phyloP scores from a whole-genome alignment of 2,329 filamentous ascomycete species.

The Neocatenulostroma microsporum region DNA sequence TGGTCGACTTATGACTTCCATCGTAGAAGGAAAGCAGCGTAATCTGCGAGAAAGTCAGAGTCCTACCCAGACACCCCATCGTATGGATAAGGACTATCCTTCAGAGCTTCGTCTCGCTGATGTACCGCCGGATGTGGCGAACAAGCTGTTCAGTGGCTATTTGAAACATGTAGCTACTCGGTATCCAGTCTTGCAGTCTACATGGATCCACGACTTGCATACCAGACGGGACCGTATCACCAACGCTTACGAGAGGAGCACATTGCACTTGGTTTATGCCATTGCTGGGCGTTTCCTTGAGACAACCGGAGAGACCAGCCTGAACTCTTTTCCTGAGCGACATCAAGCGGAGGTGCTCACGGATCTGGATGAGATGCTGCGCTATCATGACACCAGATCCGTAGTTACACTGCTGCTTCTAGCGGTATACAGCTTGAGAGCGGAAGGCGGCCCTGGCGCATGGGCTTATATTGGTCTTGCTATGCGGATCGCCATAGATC shows the following conservation, averaged over 20 bases:
- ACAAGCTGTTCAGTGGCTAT: neutral
- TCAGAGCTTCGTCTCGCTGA: neutral
- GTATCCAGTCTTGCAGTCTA: neutral
- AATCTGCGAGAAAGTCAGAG: neutral
- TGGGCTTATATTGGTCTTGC: slow-evolving; percentile 31
- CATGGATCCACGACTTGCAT: neutral
- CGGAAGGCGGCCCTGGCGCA: slow-evolving; percentile 30
- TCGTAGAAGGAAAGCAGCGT: neutral
- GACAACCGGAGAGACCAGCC: slow-evolving; percentile 25
- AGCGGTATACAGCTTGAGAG: slow-evolving; percentile 29
- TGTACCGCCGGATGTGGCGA: neutral
- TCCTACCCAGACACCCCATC: neutral
- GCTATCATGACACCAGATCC: slow-evolving; percentile 24
- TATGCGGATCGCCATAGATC: slow-evolving; percentile 26
- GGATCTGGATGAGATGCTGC: slow-evolving; percentile 29
- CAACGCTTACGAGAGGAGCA: neutral
- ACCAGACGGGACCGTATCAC: no score
- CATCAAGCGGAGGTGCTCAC: slow-evolving; percentile 27
- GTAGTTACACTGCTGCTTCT: slow-evolving; percentile 30
- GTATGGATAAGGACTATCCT: neutral
- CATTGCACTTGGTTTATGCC: slow-evolving; percentile 27
- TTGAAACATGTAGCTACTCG: neutral
- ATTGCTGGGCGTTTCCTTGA: slow-evolving; percentile 26
- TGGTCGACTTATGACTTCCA: neutral
- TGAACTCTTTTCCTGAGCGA: slow-evolving; percentile 23